These are phyloP conservation scores for Magnaporthales sp. DNA, from an alignment of 2,329 filamentous ascomycete genomes.

Conservation along the genomic window DNA sequence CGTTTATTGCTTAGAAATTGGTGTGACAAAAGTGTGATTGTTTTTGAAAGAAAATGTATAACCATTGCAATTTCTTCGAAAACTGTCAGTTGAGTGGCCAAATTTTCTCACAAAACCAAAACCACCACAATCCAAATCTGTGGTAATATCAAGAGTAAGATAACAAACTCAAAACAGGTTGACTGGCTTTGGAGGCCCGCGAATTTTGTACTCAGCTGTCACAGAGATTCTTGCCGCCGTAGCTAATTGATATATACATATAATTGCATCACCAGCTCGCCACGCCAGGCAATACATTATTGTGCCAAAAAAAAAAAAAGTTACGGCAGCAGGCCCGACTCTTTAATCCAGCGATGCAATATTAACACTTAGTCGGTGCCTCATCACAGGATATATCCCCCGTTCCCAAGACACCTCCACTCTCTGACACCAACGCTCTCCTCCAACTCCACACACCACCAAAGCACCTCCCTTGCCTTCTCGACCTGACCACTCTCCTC, in stretches of 20 bases:
- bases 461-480: constrained; percentile 85
- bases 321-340: not conserved
- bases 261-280: not conserved
- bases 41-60: too few species aligned
- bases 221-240: not conserved
- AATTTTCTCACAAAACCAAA: too few species aligned
- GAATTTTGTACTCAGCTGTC: not conserved
- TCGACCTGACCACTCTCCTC: constrained; percentile 79
- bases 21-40: too few species aligned
- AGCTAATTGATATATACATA: not conserved
- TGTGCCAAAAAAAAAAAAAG: not conserved
- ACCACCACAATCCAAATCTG: too few species aligned
- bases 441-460: constrained; percentile 96
- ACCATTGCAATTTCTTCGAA: too few species aligned
- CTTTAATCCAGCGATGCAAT: not conserved
- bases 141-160: too few species aligned
- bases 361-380: not conserved
- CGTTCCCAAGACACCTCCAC: constrained; percentile 64
- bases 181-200: too few species aligned
- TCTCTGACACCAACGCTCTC: constrained; percentile 71
- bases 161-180: too few species aligned
- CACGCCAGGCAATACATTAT: not conserved
- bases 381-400: constrained; percentile 53
- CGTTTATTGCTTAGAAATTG: too few species aligned
- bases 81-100: too few species aligned